Evolutionary conservation across 1,284 basidiomycete genomes (phyloP), one percentile per base, ranked within the genome.

Genomic region (Trichosporon faecale): DNA sequence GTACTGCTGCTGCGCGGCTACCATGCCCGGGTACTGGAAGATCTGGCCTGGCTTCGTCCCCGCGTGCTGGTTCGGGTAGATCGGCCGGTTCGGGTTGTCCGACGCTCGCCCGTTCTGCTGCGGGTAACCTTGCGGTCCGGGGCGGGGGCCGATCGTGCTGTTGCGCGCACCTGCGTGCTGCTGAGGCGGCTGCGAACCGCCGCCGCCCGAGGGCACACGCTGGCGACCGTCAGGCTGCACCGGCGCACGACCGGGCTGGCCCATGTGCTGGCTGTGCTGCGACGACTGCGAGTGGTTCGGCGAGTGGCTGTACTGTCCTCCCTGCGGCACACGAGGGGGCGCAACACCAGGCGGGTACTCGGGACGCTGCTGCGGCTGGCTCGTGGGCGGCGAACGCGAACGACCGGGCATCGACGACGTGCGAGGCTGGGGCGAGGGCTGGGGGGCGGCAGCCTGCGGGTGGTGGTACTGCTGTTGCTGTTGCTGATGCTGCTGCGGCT

Each of bases 41-140:
- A 83, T 75, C 72, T 84, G 82, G 9, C 82, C 83, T 2, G 83
- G 82, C 71, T 83, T 82, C n/a, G 82, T 76, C 14, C 77, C 76
- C 3, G n/a, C 27, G 21, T 60, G 55, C 66, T 44, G 46, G 66
- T 40, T 46, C 46, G 73, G 69, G 25, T 68, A 68, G n/a, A 69
- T 66, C 18, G 65, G 70, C 44, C 69, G 68, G 64, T 60, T 60
- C 67, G 33, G 64, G 46, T 61, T 61, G 7, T 61, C 57, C 27
- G 57, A n/a, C 27, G 57, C 57, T 61, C 57, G 57, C 64, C 40
- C 67, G 61, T 71, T 68, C 29, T 29, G 27, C 49, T 55, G 65
- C 14, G 55, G 65, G 68, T 63, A 64, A 7, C 61, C 67, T 18
- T 66, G 71, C 44, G n/a, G n/a, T n/a, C 25, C 68, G 16, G 55